Base-by-base conservation (phyloP, 1,139 yeast species). In the Casaregolazyma lundiana region DNA sequence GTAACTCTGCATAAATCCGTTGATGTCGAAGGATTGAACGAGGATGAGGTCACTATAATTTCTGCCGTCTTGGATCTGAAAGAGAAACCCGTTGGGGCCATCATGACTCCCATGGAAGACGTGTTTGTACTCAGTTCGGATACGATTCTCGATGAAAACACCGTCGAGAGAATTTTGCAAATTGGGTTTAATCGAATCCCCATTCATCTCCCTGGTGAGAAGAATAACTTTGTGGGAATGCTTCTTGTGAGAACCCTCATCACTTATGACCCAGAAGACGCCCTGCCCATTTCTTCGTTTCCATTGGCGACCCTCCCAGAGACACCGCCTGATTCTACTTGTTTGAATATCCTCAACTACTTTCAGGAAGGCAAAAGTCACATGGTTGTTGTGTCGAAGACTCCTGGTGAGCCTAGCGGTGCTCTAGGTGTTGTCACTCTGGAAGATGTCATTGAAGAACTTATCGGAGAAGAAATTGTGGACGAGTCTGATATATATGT, bases 311-410 rank as follows among this genome's bases (percentile, higher is more conserved):
- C 97, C 0, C 75, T 92, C 43, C 98, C 98, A 0, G 97, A 92
- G 68, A 92, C 98, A 0, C 81, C 84, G 1, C 84, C 88, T 30
- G 90, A 84, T 46, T 90, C 97, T 1, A 88, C 97, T 3, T 92
- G 97, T 66, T 73, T 92, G 62, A 90, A 92, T 66, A 90, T 92
- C 54, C 75, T 92, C 60, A 92, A 92, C 66, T 92, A 90, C 66
- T 92, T 92, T 74, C 98, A 92, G 68, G 97, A 90, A 65, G 98
- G 98, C 51, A 90, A 89, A 65, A 84, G 96, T 1, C 98, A 92
- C 66, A 92, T 92, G 98, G 92, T 94, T 58, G 83, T 90, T 37
- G 96, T 92, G 9, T 81, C 94, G 56, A 84, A 81, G 51, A 72
- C 74, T 43, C 97, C 97, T 0, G 98, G 98, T 44, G 89, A 80